Base-by-base conservation (phyloP, 2,329 filamentous ascomycete genomes). In the Escovopsis weberi region DNA sequence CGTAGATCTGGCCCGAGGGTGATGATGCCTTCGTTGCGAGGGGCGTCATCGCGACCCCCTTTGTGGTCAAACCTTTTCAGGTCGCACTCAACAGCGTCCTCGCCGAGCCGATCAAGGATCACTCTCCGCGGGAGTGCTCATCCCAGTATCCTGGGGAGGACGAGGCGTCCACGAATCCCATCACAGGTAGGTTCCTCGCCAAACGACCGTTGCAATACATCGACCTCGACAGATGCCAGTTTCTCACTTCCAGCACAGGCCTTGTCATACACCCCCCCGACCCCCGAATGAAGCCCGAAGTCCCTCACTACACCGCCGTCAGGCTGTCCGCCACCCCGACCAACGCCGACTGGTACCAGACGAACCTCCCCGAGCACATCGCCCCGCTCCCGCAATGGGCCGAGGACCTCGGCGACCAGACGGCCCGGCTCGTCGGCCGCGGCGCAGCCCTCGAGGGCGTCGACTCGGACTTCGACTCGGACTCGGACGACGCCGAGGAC, bases 41-140 rank as follows among this genome's bases (percentile, higher is more conserved):
- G n/a, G 74, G 72, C 2, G 59, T 76, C 3, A 65, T 78, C 5
- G 66, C 68, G 1, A 74, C 72, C 0, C 73, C 74, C 0, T 64
- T 68, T 33, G 55, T 64, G 12, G 60, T 67, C 2, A 66, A 66
- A 38, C 62, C 69, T 0, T 77, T 78, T 43, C 66, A 75, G 38
- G 56, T 77, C 12, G 50, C 63, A 1, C 53, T 75, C 12, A 49
- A 54, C 9, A 59, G 56, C 1, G 34, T 49, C 0, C 41, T 56
- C 33, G 38, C 49, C 38, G 39, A 48, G 12, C 43, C 52, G 0
- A 42, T 53, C 8, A 49, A 52, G 4, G 44, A 53, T 0, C 74
- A 76, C 43, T 53, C 55, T 3, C 60, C 63, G 0, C 54, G 57
- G 36, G 59, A 64, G 8, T 78, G 74, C 49, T 55, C 56, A 10